These are phyloP conservation scores for Platanus orientalis DNA, from an alignment of 164 flowering plant genomes.

Conservation along the genomic window DNA sequence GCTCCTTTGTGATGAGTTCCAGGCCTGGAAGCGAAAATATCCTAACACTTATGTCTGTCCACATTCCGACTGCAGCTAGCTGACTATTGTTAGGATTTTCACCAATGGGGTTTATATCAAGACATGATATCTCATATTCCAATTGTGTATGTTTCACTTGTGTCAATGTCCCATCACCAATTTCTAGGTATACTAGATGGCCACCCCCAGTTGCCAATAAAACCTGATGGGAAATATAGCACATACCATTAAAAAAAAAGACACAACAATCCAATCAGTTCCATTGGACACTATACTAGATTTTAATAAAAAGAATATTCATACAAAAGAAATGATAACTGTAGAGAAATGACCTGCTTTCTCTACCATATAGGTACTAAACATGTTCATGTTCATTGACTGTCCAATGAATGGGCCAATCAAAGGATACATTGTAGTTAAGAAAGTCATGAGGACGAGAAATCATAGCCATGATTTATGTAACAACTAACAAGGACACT, in stretches of 20 bases:
- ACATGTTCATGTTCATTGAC: background rate
- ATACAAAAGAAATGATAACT: too few relatives aligned
- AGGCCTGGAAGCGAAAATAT: slow-evolving; percentile 86
- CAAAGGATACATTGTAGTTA: background rate
- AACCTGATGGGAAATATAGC: slow-evolving; percentile 50
- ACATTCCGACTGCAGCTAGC: slow-evolving; percentile 98
- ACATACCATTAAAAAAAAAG: too few relatives aligned
- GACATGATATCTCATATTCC: slow-evolving; percentile 90
- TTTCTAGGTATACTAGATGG: slow-evolving; percentile 77
- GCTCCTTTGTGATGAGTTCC: slow-evolving; percentile 73
- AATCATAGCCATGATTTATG: too few relatives aligned
- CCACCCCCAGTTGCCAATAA: slow-evolving; percentile 94
- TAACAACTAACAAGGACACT: too few relatives aligned
- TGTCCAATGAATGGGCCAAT: background rate
- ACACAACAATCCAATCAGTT: background rate
- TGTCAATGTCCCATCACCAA: slow-evolving; percentile 65
- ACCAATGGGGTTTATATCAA: slow-evolving; percentile 93
- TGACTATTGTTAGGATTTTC: slow-evolving; percentile 70
- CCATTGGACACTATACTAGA: background rate
- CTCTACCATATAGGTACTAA: too few relatives aligned
- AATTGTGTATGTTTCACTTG: slow-evolving; percentile 66
- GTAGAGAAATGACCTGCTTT: too few relatives aligned
- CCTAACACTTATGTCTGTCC: slow-evolving; percentile 93
- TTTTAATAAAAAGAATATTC: too few relatives aligned
- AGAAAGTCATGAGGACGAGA: too few relatives aligned